phyloP scores from a whole-genome alignment of 768 basidiomycete species.

The Russula virescens region DNA sequence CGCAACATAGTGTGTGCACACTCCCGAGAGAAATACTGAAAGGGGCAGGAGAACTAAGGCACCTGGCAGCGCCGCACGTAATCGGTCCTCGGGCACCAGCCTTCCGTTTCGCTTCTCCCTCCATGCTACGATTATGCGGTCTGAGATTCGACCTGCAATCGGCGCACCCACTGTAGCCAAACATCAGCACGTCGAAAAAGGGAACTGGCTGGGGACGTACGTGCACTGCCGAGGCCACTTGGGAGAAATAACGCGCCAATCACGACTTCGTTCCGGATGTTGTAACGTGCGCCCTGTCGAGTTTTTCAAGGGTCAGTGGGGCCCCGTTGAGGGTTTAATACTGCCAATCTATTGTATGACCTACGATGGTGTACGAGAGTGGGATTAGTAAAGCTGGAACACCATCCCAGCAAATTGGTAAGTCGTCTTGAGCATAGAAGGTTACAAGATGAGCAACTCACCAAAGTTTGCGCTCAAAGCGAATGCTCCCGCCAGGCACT shows the following conservation, averaged over 20 bases:
- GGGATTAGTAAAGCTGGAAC: conserved; percentile 46
- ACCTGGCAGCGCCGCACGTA: conserved; percentile 47
- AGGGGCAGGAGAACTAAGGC: conserved; percentile 47
- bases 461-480: conserved; percentile 29
- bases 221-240: conserved; percentile 51
- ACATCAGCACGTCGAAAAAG: background rate
- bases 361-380: conserved; percentile 60
- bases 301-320: background rate
- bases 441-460: conserved; percentile 30
- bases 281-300: conserved; percentile 49
- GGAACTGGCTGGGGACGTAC: conserved; percentile 26
- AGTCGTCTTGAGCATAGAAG: background rate
- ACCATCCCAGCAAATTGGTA: background rate
- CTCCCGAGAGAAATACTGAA: conserved; percentile 43
- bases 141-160: conserved; percentile 54
- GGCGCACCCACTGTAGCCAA: conserved; percentile 46
- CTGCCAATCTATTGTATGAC: conserved; percentile 25
- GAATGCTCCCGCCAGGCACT: conserved; percentile 39
- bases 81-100: conserved; percentile 67
- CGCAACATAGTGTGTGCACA: conserved; percentile 46
- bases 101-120: conserved; percentile 44
- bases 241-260: conserved; percentile 60
- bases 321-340: too few species aligned
- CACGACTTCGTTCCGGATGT: conserved; percentile 49
- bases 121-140: conserved; percentile 45